phyloP scores from a whole-genome alignment of 257 asterid species.

The Solanum ossicruentum region DNA sequence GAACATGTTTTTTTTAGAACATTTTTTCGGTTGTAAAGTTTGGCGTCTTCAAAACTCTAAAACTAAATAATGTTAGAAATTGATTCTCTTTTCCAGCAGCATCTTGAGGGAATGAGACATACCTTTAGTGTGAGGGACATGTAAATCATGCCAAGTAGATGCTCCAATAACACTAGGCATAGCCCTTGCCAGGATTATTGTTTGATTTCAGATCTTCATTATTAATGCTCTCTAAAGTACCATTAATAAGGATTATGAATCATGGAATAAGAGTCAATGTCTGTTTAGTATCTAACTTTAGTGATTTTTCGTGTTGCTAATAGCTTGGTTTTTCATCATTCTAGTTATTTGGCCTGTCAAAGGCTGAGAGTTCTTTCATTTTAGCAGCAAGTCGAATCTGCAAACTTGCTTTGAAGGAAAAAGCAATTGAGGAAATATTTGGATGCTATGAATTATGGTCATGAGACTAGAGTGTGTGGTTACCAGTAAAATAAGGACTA shows the following conservation, averaged over 20 bases:
- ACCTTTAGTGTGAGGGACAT: not conserved
- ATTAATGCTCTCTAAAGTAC: not conserved
- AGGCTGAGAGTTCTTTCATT: not conserved
- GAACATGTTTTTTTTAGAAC: not conserved
- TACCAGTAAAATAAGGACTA: too few species aligned
- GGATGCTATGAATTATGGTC: not conserved
- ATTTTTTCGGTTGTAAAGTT: not conserved
- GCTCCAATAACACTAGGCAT: not conserved
- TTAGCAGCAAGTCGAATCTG: not conserved
- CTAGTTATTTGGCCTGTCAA: too few species aligned
- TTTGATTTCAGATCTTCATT: not conserved
- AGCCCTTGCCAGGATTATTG: not conserved
- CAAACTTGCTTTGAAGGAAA: not conserved
- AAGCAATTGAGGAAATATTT: not conserved
- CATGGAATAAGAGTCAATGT: not conserved
- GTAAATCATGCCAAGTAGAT: not conserved
- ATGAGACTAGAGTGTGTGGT: not conserved
- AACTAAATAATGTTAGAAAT: not conserved
- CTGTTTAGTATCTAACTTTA: not conserved
- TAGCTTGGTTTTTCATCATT: not conserved
- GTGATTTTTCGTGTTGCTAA: not conserved
- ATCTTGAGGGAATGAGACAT: not conserved
- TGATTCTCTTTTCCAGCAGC: not conserved
- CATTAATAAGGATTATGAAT: not conserved
- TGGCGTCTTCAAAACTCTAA: not conserved